phyloP scores from a whole-genome alignment of 1,139 yeast genomes.

The Zygosaccharomyces sapae region DNA sequence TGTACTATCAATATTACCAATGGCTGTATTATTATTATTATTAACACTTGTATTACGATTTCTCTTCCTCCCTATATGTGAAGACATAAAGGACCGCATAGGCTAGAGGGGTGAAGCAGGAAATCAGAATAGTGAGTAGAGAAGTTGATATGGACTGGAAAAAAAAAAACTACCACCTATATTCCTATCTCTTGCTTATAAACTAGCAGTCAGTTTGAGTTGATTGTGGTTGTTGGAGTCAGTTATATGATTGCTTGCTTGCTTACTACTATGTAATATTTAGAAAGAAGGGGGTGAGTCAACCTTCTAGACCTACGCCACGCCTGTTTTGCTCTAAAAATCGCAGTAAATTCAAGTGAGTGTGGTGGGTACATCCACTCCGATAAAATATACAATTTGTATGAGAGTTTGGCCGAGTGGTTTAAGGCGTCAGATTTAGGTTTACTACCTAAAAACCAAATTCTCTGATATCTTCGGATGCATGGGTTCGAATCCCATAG shows the following conservation, averaged over 20 bases:
- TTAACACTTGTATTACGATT: constrained; percentile 1
- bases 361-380: background rate
- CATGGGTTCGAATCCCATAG: constrained; percentile 36
- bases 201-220: background rate
- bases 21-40: background rate
- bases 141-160: background rate
- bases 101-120: background rate
- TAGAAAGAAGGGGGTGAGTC: constrained; percentile 1
- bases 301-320: constrained; percentile 9
- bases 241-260: background rate
- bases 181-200: background rate
- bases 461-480: constrained; percentile 35
- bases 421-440: constrained; percentile 36
- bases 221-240: background rate
- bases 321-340: background rate
- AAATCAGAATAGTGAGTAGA: background rate
- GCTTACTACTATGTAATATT: background rate
- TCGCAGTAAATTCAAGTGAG: background rate
- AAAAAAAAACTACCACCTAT: background rate
- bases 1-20: background rate
- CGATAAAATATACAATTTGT: background rate
- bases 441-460: constrained; percentile 17
- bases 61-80: constrained; percentile 6
- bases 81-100: constrained; percentile 6
- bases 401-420: constrained; percentile 36